Evolutionary conservation across 2,329 filamentous ascomycete genomes (phyloP).

Genomic region (Venturia pyrina): DNA sequence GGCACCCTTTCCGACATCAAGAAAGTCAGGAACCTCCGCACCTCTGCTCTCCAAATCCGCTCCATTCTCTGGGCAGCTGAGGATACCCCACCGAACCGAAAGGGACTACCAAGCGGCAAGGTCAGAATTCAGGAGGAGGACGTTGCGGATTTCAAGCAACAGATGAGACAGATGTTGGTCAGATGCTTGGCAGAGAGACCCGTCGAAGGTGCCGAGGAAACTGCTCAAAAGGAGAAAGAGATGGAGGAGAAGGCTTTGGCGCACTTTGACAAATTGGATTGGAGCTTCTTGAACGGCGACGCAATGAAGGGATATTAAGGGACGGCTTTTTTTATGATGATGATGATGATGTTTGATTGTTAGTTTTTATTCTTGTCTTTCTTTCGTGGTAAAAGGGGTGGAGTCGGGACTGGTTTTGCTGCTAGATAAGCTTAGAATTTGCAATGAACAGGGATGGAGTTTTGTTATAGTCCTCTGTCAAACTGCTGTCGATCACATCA

Average conservation of each 20-base stretch:
- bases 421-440: not conserved
- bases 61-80: not conserved
- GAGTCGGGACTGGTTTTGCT: not conserved
- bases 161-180: slow-evolving; percentile 2
- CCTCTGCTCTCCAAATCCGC: not conserved
- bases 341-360: not conserved
- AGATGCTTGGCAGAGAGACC: not conserved
- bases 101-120: not conserved
- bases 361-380: slow-evolving; percentile 1
- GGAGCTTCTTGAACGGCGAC: slow-evolving; percentile 1
- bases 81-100: not conserved
- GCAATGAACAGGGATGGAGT: not conserved
- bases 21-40: slow-evolving; percentile 2
- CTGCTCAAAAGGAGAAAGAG: not conserved
- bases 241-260: not conserved
- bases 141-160: not conserved
- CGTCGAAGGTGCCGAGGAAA: not conserved
- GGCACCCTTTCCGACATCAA: slow-evolving; percentile 2
- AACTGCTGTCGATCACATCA: not conserved
- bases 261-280: not conserved
- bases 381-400: not conserved
- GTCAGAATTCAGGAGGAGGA: not conserved
- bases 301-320: not conserved
- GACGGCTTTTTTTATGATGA: not conserved
- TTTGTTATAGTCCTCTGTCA: not conserved